Conservation (phyloP, 176 grass and related monocot species). For the Chloris gayana region DNA sequence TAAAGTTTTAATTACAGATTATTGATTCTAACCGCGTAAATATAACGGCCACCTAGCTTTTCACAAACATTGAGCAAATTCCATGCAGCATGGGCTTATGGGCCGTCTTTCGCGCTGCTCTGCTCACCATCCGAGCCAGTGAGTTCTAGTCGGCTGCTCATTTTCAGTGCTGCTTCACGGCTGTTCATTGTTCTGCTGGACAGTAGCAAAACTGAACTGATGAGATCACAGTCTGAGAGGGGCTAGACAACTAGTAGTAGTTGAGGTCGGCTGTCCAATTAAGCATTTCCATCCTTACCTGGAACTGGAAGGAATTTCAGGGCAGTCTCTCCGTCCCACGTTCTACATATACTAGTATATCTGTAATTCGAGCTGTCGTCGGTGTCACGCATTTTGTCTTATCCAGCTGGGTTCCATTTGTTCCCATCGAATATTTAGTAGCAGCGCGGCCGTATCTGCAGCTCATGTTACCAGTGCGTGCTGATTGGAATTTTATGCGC, state of each 20-base stretch:
- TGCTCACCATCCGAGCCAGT: no score
- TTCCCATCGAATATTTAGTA: neutral
- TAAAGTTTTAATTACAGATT: no score
- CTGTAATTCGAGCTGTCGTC: neutral
- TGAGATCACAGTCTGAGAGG: no score
- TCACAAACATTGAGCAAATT: no score
- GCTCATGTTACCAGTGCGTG: neutral
- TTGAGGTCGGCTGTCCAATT: neutral
- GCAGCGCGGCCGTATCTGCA: neutral
- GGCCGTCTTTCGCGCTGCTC: no score
- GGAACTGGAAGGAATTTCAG: neutral
- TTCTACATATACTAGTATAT: neutral
- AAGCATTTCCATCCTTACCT: neutral
- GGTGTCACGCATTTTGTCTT: neutral
- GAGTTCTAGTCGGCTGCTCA: no score
- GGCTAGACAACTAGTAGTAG: neutral
- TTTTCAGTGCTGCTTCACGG: no score
- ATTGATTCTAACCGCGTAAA: no score
- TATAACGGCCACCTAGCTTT: no score
- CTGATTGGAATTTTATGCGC: conserved; percentile 10
- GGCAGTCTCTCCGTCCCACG: neutral
- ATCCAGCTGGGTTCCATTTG: neutral
- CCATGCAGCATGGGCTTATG: no score
- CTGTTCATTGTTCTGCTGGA: no score
- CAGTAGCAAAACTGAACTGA: no score